phyloP scores from a whole-genome alignment of 129 eudicot species.

The Saussurea involucrata region DNA sequence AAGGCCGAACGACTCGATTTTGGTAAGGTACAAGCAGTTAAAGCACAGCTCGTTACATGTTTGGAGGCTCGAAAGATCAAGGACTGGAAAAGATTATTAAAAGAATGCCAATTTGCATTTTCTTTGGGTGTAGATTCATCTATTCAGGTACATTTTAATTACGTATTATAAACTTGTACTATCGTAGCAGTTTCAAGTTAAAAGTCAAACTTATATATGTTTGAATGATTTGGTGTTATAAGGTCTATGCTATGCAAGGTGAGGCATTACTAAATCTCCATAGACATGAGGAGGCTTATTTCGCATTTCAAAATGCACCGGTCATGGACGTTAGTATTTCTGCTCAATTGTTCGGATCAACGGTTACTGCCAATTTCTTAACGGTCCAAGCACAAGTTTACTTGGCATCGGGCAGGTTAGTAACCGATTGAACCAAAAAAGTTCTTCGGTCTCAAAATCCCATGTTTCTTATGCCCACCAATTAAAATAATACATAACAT shows the following conservation, averaged over 20 bases:
- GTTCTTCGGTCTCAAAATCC: too few relatives aligned
- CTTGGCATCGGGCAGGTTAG: constrained; percentile 70
- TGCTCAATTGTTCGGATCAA: constrained; percentile 46
- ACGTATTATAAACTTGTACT: not conserved
- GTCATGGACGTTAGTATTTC: constrained; percentile 33
- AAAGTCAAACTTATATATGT: not conserved
- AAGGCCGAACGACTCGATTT: constrained; percentile 41
- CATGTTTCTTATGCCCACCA: too few relatives aligned
- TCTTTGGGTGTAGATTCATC: constrained; percentile 73
- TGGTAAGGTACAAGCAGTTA: constrained; percentile 47
- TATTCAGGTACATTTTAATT: constrained; percentile 46
- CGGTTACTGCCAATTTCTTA: constrained; percentile 31
- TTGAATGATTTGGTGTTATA: not conserved
- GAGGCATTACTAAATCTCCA: constrained; percentile 68
- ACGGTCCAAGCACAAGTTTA: constrained; percentile 50
- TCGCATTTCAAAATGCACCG: constrained; percentile 42
- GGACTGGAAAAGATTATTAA: constrained; percentile 53
- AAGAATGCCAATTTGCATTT: constrained; percentile 43
- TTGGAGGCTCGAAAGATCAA: constrained; percentile 34
- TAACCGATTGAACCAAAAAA: not conserved
- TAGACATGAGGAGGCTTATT: constrained; percentile 72
- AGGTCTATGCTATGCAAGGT: constrained; percentile 74
- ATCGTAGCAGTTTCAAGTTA: not conserved
- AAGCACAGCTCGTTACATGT: constrained; percentile 35
- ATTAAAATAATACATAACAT: too few relatives aligned